phyloP scores from a whole-genome alignment of 225 moss, liverwort and hornwort genomes.

The Pleurozium schreberi region DNA sequence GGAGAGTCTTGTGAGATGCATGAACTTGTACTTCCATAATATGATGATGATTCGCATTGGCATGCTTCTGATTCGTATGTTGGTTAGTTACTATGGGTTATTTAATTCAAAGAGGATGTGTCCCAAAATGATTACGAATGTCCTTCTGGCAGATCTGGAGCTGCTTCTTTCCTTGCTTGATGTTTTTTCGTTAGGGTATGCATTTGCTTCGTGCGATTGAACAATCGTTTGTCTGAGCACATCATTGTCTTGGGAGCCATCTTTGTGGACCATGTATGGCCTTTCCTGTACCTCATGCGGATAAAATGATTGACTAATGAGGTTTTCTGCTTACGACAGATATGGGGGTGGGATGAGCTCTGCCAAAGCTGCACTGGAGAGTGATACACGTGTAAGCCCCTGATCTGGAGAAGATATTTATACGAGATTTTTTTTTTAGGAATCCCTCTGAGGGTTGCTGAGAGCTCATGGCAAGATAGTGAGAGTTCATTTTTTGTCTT shows the following conservation, averaged over 20 bases:
- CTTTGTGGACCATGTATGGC: neutral
- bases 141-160: neutral
- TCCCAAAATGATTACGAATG: neutral
- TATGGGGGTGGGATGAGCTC: slow-evolving; percentile 99
- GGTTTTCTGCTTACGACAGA: slow-evolving; percentile 16
- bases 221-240: neutral
- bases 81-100: neutral
- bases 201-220: neutral
- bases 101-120: neutral
- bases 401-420: neutral
- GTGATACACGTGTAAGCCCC: slow-evolving; percentile 71
- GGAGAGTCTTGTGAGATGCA: neutral
- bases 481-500: neutral
- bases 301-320: neutral
- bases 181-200: neutral
- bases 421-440: neutral
- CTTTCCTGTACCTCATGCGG: neutral
- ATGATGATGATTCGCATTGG: neutral
- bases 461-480: neutral
- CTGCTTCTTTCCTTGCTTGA: neutral
- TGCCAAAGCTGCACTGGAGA: slow-evolving; percentile 96
- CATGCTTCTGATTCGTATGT: neutral
- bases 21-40: neutral
- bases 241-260: neutral
- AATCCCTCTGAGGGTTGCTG: neutral